These are phyloP conservation scores for Withania somnifera DNA, from an alignment of 305 asterid species.

Conservation along the genomic window DNA sequence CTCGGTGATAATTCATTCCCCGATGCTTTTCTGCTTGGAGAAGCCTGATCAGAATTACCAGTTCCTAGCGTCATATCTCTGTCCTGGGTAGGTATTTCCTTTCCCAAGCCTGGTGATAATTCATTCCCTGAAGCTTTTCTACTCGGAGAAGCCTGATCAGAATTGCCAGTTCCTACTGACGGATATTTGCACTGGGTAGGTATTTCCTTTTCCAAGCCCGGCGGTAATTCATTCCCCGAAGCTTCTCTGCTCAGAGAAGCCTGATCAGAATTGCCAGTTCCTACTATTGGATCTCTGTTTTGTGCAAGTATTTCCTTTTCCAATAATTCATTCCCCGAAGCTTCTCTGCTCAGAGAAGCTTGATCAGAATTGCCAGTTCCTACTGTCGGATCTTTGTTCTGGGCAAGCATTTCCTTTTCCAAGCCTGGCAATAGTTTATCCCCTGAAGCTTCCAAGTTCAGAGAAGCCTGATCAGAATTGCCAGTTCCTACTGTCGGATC, in stretches of 20 bases:
- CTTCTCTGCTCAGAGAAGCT: neutral
- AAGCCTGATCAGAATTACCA: neutral
- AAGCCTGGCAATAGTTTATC: conserved; percentile 20
- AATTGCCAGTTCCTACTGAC: neutral
- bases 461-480: conserved; percentile 2
- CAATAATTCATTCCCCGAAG: conserved; percentile 15
- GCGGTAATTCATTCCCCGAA: neutral
- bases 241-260: neutral
- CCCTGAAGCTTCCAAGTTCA: conserved; percentile 7
- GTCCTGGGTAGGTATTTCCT: neutral
- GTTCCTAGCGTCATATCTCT: neutral
- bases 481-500: neutral
- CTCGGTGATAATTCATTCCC: conserved; percentile 23
- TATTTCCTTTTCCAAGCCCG: neutral
- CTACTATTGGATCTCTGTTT: neutral
- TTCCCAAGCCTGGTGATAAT: neutral
- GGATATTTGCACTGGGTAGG: neutral
- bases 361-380: neutral
- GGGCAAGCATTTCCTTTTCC: neutral
- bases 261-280: neutral
- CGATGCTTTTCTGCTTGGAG: neutral
- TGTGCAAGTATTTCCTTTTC: conserved; percentile 23
- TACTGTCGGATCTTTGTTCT: neutral
- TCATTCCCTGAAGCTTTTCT: neutral
- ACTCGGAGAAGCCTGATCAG: neutral